Base-by-base conservation (phyloP, 2,329 filamentous ascomycete species). In the Helicocarpus griseus region DNA sequence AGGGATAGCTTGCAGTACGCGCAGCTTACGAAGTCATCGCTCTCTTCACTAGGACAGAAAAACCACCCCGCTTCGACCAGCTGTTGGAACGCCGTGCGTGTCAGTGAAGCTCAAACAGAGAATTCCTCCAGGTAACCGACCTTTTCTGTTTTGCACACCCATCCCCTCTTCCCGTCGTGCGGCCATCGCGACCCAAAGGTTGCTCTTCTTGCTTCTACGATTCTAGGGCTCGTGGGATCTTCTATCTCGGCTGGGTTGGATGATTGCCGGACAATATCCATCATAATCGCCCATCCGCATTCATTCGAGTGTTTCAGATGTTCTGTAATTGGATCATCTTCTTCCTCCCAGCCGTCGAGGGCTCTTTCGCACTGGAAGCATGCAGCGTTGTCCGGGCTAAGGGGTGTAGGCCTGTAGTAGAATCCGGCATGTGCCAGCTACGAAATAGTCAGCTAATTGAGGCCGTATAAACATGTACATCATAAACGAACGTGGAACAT, bases 51-150 rank as follows among this genome's bases (percentile, higher is more conserved):
- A 0, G 93, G 90, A 22, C 89, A 94, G 69, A 90, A 96, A 64
- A 86, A 89, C 90, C 91, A 98, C 9, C 93, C 93, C 26, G 89
- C 87, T 58, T 91, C 87, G 31, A 88, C 88, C 73, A 97, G 83
- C 83, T 93, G 60, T 51, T 49, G 46, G 36, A 54, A 48, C 41
- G 28, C 22, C 21, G 19, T 19, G 4, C 26, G 33, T 53, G 28
- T 36, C 48, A 50, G 13, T 58, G 59, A 26, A 56, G 28, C 24
- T 21, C 36, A 41, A 48, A 45, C 19, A 36, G 24, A 14, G 26
- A 14, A 40, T 48, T 38, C 41, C 46, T 54, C 41, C 28, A 11
- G 26, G 24, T 31, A 24, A 56, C 72, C 53, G 71, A 89, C 87
- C 82, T 94, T 90, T 59, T 93, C 86, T 0, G 81, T 83, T 68